phyloP scores from a whole-genome alignment of 1,284 basidiomycete species.

The Amylostereum areolatum region DNA sequence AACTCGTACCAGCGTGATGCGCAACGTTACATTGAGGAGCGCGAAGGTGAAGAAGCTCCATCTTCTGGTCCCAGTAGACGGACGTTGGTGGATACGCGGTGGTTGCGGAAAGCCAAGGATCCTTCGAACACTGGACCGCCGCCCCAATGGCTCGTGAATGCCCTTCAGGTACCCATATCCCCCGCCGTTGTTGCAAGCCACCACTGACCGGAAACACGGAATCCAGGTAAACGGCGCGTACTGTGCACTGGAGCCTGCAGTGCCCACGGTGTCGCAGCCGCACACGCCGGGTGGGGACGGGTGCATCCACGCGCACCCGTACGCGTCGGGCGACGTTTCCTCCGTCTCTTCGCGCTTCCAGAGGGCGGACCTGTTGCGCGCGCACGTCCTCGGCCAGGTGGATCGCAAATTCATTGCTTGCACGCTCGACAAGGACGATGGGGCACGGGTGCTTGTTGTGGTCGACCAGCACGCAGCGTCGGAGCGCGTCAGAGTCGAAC shows the following conservation, averaged over 20 bases:
- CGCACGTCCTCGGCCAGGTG: constrained; percentile 72
- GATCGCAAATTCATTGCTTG: constrained; percentile 64
- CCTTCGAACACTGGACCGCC: constrained; percentile 9
- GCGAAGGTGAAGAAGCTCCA: constrained; percentile 1
- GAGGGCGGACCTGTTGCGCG: constrained; percentile 45
- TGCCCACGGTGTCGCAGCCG: no score
- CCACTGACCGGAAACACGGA: no score
- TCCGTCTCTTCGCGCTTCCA: constrained; percentile 32
- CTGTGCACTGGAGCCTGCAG: background rate
- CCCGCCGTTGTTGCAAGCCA: no score
- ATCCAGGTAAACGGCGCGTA: background rate
- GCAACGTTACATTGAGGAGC: constrained; percentile 11
- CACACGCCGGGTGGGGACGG: no score
- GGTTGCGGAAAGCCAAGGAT: constrained; percentile 13
- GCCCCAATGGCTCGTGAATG: constrained; percentile 49
- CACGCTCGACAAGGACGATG: constrained; percentile 15
- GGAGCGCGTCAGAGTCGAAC: constrained; percentile 85
- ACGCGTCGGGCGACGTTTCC: constrained; percentile 3
- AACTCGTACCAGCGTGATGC: constrained; percentile 41
- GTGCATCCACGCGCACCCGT: background rate
- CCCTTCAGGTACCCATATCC: constrained; percentile 23
- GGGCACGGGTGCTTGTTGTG: constrained; percentile 52
- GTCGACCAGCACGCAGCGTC: constrained; percentile 97
- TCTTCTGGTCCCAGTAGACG: constrained; percentile 6
- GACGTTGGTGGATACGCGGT: constrained; percentile 18